Evolutionary conservation across 768 basidiomycete genomes (phyloP), one percentile per base, ranked within the genome.

Genomic region (Termitomyces sp.): DNA sequence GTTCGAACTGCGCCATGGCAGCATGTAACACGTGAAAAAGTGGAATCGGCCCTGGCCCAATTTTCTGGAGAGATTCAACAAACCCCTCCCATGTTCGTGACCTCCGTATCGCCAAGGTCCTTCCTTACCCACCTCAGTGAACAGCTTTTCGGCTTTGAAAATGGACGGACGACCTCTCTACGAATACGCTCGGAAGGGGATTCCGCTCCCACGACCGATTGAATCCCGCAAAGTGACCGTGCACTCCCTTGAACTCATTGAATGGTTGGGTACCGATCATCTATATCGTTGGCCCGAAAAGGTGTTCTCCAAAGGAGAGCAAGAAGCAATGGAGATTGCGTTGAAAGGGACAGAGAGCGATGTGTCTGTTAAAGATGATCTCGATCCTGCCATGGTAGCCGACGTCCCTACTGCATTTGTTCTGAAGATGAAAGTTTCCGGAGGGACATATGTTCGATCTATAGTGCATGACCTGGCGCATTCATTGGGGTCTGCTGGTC

Each of bases 91-190:
- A 89, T 99, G 96, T 96, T 61, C 45, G 75, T 65, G 75, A 58
- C 55, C 14, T 55, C 27, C 47, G 49, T 48, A 32, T 51, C 51
- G 25, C 43, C 39, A 21, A 21, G 17, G 28, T 37, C 23, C 45
- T 25, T n/a, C 17, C 19, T 34, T 35, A 28, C 21, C 45, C 59
- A 57, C 56, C 42, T 59, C 43, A 54, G 41, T 48, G 27, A 41
- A 28, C 67, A 98, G 96, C 67, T 99, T 95, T 72, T 98, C 97
- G 10, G 97, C 97, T 2, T 78, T 98, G 35, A 98, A 98, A 72
- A 98, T 98, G 95, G 94, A 98, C 62, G 97, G 97, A 1, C 91
- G 82, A 69, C 93, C 93, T 0, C 70, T 98, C 35, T 93, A 98
- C 68, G 95, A 98, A 64, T 99, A 98, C 67, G 97, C 97, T 19